Base-by-base conservation (phyloP, 1,284 basidiomycete species). In the Ceratobasidium sp. region DNA sequence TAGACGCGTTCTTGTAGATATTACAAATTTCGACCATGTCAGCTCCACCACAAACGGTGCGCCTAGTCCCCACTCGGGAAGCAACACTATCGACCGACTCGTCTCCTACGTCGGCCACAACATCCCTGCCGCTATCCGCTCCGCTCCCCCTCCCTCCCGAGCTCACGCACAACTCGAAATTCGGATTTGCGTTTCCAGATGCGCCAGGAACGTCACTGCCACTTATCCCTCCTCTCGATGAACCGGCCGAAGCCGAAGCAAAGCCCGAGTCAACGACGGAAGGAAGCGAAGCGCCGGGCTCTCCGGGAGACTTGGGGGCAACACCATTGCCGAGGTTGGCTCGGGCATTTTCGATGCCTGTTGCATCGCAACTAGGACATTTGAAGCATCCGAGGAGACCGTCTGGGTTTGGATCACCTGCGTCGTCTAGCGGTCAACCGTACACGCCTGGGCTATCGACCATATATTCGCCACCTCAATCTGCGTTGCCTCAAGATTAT, bases 301-400 rank as follows among this genome's bases (percentile, higher is more conserved):
- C 54, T 45, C 70, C 72, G 50, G 65, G 35, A 47, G 54, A 58
- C 29, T 40, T 57, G 42, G 62, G 69, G 20, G 57, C 72, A 29
- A 40, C 53, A 0, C 58, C 57, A 1, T 45, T 72, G 1, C 86
- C 86, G 54, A 83, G 82, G 43, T 82, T 90, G 54, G 86, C 87
- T 55, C 83, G 91, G 70, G 86, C 87, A 7, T 85, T 88, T 73
- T 90, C 90, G 13, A 85, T 87, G 81, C 91, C 91, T 52, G 78
- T 88, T 15, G 84, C 89, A 31, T 85, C 86, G 1, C 89, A 91
- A 77, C 83, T 92, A 12, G 45, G 56, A 17, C 47, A 60, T 34
- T 45, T 62, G 22, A 35, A 34, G 27, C 55, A 54, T 35, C 55
- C 56, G n/a, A 22, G 42, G 3, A 47, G 55, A 20, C 42, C 55